Conservation (phyloP, 2,329 filamentous ascomycete species). For the Fusarium veterinarium region DNA sequence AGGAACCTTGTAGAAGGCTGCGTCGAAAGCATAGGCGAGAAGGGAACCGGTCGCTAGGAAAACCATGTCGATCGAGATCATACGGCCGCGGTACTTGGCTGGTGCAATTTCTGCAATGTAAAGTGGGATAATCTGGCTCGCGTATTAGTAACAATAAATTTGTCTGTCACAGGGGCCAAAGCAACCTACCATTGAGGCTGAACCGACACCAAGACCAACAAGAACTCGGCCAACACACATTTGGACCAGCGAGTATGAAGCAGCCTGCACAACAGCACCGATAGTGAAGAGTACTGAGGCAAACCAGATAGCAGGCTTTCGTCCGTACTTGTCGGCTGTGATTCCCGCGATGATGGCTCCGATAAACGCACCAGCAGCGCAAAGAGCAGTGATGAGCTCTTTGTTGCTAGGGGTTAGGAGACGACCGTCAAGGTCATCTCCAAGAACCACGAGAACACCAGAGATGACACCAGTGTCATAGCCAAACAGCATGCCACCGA, state of each 20-base stretch:
- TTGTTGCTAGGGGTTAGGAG: conserved; percentile 54
- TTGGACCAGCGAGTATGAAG: conserved; percentile 37
- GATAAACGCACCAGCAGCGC: conserved; percentile 51
- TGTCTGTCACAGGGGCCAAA: background rate
- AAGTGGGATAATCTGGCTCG: background rate
- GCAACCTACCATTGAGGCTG: conserved; percentile 55
- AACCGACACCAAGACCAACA: conserved; percentile 60
- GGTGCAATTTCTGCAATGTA: conserved; percentile 64
- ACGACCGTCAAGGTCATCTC: conserved; percentile 50
- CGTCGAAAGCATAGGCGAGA: conserved; percentile 55
- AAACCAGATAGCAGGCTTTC: conserved; percentile 41
- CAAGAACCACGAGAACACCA: conserved; percentile 44
- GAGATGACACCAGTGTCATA: conserved; percentile 54
- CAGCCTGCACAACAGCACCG: conserved; percentile 39
- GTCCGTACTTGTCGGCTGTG: conserved; percentile 39
- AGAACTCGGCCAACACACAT: conserved; percentile 53
- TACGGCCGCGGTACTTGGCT: conserved; percentile 59
- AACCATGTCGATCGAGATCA: conserved; percentile 62
- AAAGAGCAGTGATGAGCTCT: conserved; percentile 63
- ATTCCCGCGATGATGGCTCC: conserved; percentile 42
- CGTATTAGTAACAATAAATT: background rate
- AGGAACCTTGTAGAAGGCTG: conserved; percentile 53
- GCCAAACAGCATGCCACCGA: conserved; percentile 10
- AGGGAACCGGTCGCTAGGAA: conserved; percentile 56
- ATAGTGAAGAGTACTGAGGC: conserved; percentile 40